Percentiles rank a stretch among this genome's conserved stretches.
These are phyloP conservation scores for Bipolaris oryzae DNA, from an alignment of 2,329 filamentous ascomycete species.

Conservation along the genomic window DNA sequence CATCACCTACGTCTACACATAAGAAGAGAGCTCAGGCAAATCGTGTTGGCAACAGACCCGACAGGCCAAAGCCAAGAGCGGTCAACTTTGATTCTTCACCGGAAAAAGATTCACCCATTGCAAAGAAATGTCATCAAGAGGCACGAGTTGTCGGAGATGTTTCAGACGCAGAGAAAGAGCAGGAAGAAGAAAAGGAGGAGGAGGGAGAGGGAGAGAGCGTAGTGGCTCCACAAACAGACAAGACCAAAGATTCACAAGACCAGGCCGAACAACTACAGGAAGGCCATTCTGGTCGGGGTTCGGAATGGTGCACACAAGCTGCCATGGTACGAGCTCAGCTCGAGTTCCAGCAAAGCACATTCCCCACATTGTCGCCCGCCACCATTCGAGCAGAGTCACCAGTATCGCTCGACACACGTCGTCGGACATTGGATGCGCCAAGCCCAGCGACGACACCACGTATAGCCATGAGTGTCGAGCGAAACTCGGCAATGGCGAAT, in stretches of 20 bases:
- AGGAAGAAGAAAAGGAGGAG: too few species aligned
- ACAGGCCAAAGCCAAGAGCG: slow-evolving; percentile 25
- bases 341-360: slow-evolving; percentile 41
- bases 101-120: slow-evolving; percentile 4
- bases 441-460: slow-evolving; percentile 41
- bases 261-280: slow-evolving; percentile 3
- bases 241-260: background rate
- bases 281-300: slow-evolving; percentile 24
- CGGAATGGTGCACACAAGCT: slow-evolving; percentile 45
- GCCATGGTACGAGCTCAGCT: slow-evolving; percentile 43
- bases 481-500: slow-evolving; percentile 23
- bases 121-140: background rate
- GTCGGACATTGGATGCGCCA: slow-evolving; percentile 13
- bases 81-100: slow-evolving; percentile 38
- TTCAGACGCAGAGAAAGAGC: background rate
- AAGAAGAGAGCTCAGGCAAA: slow-evolving; percentile 16
- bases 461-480: slow-evolving; percentile 32
- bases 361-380: slow-evolving; percentile 22
- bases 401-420: slow-evolving; percentile 24
- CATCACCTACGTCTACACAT: background rate
- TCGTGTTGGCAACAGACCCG: slow-evolving; percentile 3
- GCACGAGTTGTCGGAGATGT: background rate
- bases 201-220: background rate
- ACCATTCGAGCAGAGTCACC: slow-evolving; percentile 27
- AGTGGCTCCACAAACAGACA: background rate